phyloP scores from a whole-genome alignment of 192 early-diverging fungal species.

The Entrophospora sp. region DNA sequence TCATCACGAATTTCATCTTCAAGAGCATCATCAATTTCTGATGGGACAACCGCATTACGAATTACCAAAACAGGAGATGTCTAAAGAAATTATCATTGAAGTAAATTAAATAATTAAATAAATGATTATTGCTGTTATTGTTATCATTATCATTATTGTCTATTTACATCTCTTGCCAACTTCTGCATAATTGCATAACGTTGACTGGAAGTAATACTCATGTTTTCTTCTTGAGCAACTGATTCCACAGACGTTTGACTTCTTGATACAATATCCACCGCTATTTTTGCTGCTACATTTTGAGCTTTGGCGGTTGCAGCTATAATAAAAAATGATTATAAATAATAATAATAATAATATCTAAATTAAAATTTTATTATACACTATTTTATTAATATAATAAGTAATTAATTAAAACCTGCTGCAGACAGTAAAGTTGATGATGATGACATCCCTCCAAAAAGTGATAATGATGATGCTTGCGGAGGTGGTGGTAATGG shows the following conservation, averaged over 20 bases:
- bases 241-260: constrained; percentile 36
- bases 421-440: constrained; percentile 25
- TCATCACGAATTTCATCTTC: constrained; percentile 79
- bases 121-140: background rate
- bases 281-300: constrained; percentile 39
- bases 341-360: background rate
- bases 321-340: background rate
- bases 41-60: constrained; percentile 59
- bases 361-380: too few relatives aligned
- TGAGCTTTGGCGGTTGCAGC: constrained; percentile 35
- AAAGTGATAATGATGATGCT: background rate
- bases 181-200: constrained; percentile 68
- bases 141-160: background rate
- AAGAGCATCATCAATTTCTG: constrained; percentile 73
- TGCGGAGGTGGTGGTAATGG: constrained; percentile 16
- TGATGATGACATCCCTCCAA: too few relatives aligned
- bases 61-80: constrained; percentile 53
- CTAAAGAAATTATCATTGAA: too few relatives aligned
- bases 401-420: constrained; percentile 13
- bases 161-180: constrained; percentile 33
- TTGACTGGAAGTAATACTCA: constrained; percentile 45
- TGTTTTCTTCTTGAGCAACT: constrained; percentile 45
- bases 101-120: background rate
- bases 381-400: background rate
- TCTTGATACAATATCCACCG: constrained; percentile 34